These are phyloP conservation scores for Candida mesenterica DNA, from an alignment of 1,139 yeast species.

Conservation along the genomic window DNA sequence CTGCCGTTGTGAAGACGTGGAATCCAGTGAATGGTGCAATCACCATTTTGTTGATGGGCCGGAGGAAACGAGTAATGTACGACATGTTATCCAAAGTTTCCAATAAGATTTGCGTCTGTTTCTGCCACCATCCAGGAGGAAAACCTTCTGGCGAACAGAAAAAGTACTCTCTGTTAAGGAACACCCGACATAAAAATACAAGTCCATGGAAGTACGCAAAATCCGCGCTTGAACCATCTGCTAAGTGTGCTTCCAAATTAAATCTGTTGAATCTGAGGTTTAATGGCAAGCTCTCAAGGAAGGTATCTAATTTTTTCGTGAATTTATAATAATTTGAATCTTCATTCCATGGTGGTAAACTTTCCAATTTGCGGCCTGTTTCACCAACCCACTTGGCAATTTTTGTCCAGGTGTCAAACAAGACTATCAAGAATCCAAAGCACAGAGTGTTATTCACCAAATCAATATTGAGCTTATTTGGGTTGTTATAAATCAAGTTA, in stretches of 20 bases:
- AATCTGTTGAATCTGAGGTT: slow-evolving; percentile 22
- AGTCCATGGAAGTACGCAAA: slow-evolving; percentile 39
- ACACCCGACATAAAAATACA: slow-evolving; percentile 30
- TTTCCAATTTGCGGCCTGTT: slow-evolving; percentile 27
- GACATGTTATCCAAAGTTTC: slow-evolving; percentile 25
- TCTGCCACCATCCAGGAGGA: slow-evolving; percentile 31
- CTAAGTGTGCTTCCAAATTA: slow-evolving; percentile 32
- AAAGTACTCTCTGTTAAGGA: slow-evolving; percentile 35
- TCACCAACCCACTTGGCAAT: slow-evolving; percentile 37
- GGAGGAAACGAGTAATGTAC: slow-evolving; percentile 21
- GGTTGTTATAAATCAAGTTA: slow-evolving; percentile 10
- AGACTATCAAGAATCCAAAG: slow-evolving; percentile 24
- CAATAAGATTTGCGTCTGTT: slow-evolving; percentile 21
- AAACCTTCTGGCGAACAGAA: slow-evolving; percentile 30
- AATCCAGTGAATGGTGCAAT: slow-evolving; percentile 41
- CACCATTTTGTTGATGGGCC: slow-evolving; percentile 30
- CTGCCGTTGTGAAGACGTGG: slow-evolving; percentile 34
- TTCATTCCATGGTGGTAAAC: slow-evolving; percentile 27
- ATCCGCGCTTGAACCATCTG: slow-evolving; percentile 30
- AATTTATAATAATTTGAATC: slow-evolving; percentile 25
- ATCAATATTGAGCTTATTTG: slow-evolving; percentile 3
- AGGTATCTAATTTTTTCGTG: slow-evolving; percentile 19
- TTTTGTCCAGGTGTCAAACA: slow-evolving; percentile 34
- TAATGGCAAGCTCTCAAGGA: slow-evolving; percentile 23
- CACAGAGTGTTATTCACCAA: slow-evolving; percentile 16